Evolutionary conservation across 805 yeast genomes (phyloP).

Genomic region (Saturnispora sanitii): DNA sequence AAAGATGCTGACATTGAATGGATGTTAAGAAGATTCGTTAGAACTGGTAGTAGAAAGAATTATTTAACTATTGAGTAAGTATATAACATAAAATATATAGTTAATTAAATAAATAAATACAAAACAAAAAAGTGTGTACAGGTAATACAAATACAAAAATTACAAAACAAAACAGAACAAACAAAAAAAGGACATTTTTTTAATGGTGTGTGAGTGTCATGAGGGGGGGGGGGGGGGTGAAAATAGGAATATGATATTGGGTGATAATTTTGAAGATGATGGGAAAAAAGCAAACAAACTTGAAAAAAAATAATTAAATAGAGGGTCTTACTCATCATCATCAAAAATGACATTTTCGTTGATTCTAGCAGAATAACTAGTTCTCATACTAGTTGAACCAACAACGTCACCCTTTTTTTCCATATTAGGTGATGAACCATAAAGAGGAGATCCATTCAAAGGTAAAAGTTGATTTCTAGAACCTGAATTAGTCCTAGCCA

Average conservation of each 20-base stretch:
- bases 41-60: constrained; percentile 94
- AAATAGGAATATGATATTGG: not conserved
- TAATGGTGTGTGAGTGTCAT: not conserved
- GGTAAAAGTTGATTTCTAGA: no score
- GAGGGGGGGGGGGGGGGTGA: not conserved
- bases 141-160: not conserved
- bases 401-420: not conserved
- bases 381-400: constrained; percentile 21
- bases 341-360: not conserved
- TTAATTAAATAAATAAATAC: not conserved
- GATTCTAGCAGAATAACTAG: constrained; percentile 16
- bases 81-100: no score
- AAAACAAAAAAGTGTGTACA: not conserved
- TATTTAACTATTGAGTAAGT: constrained; percentile 39
- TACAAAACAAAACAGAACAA: not conserved
- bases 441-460: no score
- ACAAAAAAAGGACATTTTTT: no score
- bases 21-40: constrained; percentile 84
- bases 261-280: not conserved
- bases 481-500: constrained; percentile 23
- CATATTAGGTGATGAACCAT: no score
- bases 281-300: not conserved
- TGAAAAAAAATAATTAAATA: constrained; percentile 10
- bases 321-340: not conserved
- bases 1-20: constrained; percentile 98